Evolutionary conservation across 1,139 yeast species (phyloP), one percentile per base, ranked within the genome.

Genomic region (Sugiyamaella novakii): DNA sequence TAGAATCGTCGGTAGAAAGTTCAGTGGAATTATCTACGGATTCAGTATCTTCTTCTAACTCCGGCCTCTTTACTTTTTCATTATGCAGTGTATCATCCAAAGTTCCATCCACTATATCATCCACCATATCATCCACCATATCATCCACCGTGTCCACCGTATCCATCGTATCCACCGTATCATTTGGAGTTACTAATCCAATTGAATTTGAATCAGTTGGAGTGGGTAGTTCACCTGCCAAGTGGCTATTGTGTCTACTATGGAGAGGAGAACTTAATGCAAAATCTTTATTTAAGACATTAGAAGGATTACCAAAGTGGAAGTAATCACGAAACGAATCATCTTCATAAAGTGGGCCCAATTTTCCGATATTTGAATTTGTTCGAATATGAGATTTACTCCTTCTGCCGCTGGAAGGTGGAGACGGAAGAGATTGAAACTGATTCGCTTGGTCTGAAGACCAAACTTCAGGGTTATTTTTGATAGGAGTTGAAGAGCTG

Each of bases 241-340:
- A 28, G 5, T 29, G 17, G 24, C 49, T 40, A 33, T 24, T 45
- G 4, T 49, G 43, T 15, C 46, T 31, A 33, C 49, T 49, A 25
- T 45, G 49, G 10, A 43, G 12, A 2, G 52, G 49, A n/a, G 52
- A 37, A 12, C 25, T 28, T n/a, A 41, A 40, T n/a, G 21, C 43
- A 18, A 15, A 12, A 15, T 27, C 47, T 15, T 30, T 25, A 19
- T 12, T 19, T 21, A 8, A 33, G 18, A 22, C 33, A 12, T 5
- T 22, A 22, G 25, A 22, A 22, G 25, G 25, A 22, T 22, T 22
- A 22, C 25, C 8, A 6, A 8, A 22, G 8, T 22, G 30, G 22
- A 42, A 42, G 31, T 35, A 43, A 11, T 43, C 30, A 2, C 22
- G 41, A 21, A 43, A 43, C 3, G 47, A 28, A 6, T 29, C 36